Evolutionary conservation across 257 asterid species (phyloP), one percentile per base, ranked within the genome.

Genomic region (Penstemon eatonii): DNA sequence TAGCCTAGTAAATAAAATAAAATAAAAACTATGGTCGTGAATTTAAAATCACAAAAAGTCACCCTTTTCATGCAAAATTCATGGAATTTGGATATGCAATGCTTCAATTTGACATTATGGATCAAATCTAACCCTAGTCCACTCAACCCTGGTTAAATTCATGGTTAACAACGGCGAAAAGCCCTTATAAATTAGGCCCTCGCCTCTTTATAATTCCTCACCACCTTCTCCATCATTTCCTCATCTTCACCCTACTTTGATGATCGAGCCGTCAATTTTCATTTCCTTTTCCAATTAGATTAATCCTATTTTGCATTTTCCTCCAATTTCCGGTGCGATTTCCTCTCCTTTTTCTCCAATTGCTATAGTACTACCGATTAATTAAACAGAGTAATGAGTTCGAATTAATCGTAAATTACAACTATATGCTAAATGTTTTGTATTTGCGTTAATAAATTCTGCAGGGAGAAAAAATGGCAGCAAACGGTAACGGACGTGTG

Each of bases 391-490:
- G 33, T 25, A 25, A 25, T 25, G 33, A 25, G 2, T 25, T 25
- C 33, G 2, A 25, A 25, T 25, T 25, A 25, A 25, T 25, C 33
- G 33, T 25, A 25, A 25, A 25, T 25, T 25, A 25, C 33, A 25
- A 25, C 33, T 25, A 25, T 25, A 25, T 25, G 2, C 33, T 25
- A 25, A 25, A 25, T 25, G 33, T 2, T 25, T 1, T 25, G 33
- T 25, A 25, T 25, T 25, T 25, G 33, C 2, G 2, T 25, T 25
- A 25, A 25, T 25, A 25, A 25, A 0, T 25, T 25, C 3, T 25
- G 33, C 33, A 25, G 33, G 33, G 33, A 61, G 65, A 50, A 68
- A 45, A 59, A 73, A 86, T 86, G 93, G 84, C 89, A 55, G 41
- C 79, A 40, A 80, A 43, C 81, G 82, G 71, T 36, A 56, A 50